Evolutionary conservation across 257 asterid genomes (phyloP), one percentile per base, ranked within the genome.

Genomic region (Plantago major): DNA sequence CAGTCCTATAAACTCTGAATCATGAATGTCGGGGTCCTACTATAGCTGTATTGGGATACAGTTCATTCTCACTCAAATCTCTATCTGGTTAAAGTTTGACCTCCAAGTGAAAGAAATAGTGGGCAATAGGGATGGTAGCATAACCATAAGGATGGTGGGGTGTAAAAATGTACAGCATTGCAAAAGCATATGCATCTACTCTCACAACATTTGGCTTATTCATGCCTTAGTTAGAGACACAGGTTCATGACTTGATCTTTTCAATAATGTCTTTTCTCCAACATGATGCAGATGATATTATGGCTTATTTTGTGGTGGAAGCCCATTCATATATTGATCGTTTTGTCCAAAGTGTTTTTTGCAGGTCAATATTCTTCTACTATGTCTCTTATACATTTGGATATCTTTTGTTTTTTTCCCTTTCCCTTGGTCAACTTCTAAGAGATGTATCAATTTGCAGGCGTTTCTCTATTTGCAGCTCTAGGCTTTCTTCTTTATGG

Each of bases 231-330:
- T 18, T 17, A 15, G 40, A 19, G 53, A 8, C 19, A 14, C 47
- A 17, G 3, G 22, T 5, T 38, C 19, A 11, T 63, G 37, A 5
- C 40, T 38, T 40, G 59, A 10, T 63, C n/a, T 62, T 38, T 45
- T 12, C 40, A 51, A 58, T 62, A 46, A 75, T 9, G 51, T 48
- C 49, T 59, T 61, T 64, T 51, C 64, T 65, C 19, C 59, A 63
- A 72, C 53, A 56, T 60, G 54, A 66, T 74, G 76, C 87, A 92
- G 99, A 73, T 92, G 46, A 71, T 71, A 40, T 69, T 92, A 66
- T 92, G 99, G 99, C 69, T 89, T 66, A 48, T 84, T 67, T 73
- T 77, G 57, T 92, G 96, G 99, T 89, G 97, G 97, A 92, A 87
- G 67, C 99, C 91, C 66, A 28, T 84, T 60, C 82, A 65, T 10